Base-by-base conservation (phyloP, 768 basidiomycete genomes). In the Russula griseocarnosa region DNA sequence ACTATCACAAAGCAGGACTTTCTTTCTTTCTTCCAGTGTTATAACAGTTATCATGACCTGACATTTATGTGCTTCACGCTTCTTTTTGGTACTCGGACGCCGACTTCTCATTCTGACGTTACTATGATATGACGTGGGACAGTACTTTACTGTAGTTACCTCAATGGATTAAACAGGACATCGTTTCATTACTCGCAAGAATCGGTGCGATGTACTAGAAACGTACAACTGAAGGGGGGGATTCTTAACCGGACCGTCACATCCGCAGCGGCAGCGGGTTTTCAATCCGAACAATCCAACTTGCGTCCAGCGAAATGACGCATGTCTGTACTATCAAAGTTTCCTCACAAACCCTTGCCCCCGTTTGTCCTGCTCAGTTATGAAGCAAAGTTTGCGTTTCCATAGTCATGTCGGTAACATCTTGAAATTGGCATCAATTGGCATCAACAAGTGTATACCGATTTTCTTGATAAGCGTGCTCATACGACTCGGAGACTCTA, bases 321-420 rank as follows among this genome's bases (percentile, higher is more conserved):
- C 53, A 62, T 54, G 55, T 59, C 65, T 18, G 84, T 90, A 87
- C 86, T 91, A 69, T 73, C 87, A 24, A 89, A 80, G 68, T 75
- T 92, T 60, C 89, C 90, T 13, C 86, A 85, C 70, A 86, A 81
- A 69, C 79, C 92, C 56, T 82, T 83, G 13, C 83, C 86, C 20
- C 87, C 90, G 18, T 86, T 92, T 73, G 85, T 86, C n/a, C 72
- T 92, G 22, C 74, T 93, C 38, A 86, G 86, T 5, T 92, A 96
- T 72, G 90, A 94, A 71, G 86, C 92, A 53, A 95, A 95, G 75
- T 84, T 97, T 20, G 86, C 87, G 13, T 97, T 97, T 74, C n/a
- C 86, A 90, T 46, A 90, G 86, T 69, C 89, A 88, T 63, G 84
- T 90, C 0, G 81, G 81, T 46, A 94, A 94, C 18, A 86, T 97